Conservation (phyloP, 768 basidiomycete species). For the Postia placenta region DNA sequence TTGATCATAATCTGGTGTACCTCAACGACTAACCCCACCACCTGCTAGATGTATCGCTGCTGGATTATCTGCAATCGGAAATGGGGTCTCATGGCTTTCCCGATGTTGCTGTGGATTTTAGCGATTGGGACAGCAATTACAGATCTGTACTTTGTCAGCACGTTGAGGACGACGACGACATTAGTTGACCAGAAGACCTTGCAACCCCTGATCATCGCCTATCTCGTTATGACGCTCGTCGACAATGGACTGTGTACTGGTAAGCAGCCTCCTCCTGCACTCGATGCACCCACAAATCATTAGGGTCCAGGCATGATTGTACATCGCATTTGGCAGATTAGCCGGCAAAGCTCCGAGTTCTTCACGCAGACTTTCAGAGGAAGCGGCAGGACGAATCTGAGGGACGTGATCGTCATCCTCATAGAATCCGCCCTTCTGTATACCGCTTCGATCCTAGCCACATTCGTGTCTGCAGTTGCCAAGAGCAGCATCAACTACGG, state of each 20-base stretch:
- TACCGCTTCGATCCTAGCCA: background rate
- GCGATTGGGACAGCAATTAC: background rate
- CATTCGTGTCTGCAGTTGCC: background rate
- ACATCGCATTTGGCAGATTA: background rate
- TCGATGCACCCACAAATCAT: background rate
- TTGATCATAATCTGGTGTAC: background rate
- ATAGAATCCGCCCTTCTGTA: constrained; percentile 3
- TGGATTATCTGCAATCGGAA: background rate
- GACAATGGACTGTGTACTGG: background rate
- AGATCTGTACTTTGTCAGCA: background rate
- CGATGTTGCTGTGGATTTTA: background rate
- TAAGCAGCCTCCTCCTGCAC: background rate
- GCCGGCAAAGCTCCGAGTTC: background rate
- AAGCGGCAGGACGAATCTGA: background rate
- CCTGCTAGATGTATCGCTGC: constrained; percentile 2
- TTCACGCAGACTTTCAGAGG: background rate
- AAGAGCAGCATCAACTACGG: background rate
- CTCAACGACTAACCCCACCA: background rate
- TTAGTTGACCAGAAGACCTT: background rate
- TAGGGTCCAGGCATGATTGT: background rate
- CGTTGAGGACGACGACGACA: background rate
- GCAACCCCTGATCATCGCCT: background rate
- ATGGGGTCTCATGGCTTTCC: background rate
- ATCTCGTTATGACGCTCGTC: background rate
- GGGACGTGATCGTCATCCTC: background rate